Conservation (phyloP, 2,329 filamentous ascomycete species). For the Cladosporium sp. region DNA sequence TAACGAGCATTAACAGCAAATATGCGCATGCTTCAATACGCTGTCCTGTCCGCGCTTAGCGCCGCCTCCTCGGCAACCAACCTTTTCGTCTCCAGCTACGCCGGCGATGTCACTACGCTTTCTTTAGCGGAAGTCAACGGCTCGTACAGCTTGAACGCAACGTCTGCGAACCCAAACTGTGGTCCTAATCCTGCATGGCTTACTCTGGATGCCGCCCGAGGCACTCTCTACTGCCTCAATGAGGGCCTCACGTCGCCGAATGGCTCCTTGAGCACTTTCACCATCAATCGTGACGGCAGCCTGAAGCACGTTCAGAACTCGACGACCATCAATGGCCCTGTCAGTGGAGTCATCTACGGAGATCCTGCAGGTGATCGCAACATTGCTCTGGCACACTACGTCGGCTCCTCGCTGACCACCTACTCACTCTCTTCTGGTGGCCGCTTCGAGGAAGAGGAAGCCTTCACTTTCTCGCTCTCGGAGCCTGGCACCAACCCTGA, state of each 20-base stretch:
- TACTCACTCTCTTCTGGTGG: slow-evolving; percentile 53
- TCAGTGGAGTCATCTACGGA: slow-evolving; percentile 45
- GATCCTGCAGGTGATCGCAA: slow-evolving; percentile 34
- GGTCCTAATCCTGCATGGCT: slow-evolving; percentile 61
- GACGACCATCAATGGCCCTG: slow-evolving; percentile 42
- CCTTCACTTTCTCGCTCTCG: slow-evolving; percentile 33
- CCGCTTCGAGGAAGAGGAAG: slow-evolving; percentile 42
- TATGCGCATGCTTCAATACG: slow-evolving; percentile 14
- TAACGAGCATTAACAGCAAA: background rate
- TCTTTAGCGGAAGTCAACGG: slow-evolving; percentile 34
- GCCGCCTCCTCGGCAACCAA: slow-evolving; percentile 34
- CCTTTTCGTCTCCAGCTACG: slow-evolving; percentile 48
- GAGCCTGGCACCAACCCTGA: slow-evolving; percentile 32
- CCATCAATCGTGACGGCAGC: slow-evolving; percentile 40
- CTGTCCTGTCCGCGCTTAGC: slow-evolving; percentile 24
- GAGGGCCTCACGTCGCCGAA: slow-evolving; percentile 54
- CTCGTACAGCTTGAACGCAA: slow-evolving; percentile 43
- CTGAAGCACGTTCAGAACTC: slow-evolving; percentile 39
- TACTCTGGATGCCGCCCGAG: slow-evolving; percentile 53
- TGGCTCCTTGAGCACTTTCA: slow-evolving; percentile 50
- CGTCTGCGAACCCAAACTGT: slow-evolving; percentile 51
- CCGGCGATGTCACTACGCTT: slow-evolving; percentile 46
- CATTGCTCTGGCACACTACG: slow-evolving; percentile 47
- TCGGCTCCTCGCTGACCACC: slow-evolving; percentile 40
- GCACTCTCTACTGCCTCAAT: slow-evolving; percentile 60